Evolutionary conservation across 2,329 filamentous ascomycete species (phyloP).

Genomic region (Grosmannia huntii): DNA sequence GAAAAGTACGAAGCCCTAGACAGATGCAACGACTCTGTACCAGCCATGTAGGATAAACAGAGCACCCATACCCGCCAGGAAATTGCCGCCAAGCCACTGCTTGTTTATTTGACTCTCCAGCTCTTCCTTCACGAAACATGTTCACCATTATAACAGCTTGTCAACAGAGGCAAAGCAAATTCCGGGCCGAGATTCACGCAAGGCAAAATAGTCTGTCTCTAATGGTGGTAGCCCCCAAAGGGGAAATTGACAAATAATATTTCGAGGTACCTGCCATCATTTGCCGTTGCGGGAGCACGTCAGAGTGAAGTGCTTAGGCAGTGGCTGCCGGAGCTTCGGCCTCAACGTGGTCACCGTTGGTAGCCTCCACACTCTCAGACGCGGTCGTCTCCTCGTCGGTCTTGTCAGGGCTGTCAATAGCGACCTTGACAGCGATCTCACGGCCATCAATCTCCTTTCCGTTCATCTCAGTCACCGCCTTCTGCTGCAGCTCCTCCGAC

Average conservation of each 20-base stretch:
- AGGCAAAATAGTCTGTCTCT: conserved; percentile 1
- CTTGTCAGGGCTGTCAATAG: conserved; percentile 98
- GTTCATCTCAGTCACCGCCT: conserved; percentile 97
- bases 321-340: conserved; percentile 16
- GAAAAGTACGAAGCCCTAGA: conserved; percentile 2
- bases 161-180: conserved; percentile 2
- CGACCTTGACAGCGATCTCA: conserved; percentile 99
- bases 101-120: conserved; percentile 6
- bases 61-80: conserved; percentile 8
- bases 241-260: conserved; percentile 2
- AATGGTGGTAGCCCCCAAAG: neutral
- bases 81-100: conserved; percentile 7
- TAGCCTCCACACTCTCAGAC: conserved; percentile 23
- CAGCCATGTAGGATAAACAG: conserved; percentile 9
- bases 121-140: conserved; percentile 5
- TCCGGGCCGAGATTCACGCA: conserved; percentile 2
- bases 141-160: conserved; percentile 1
- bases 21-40: conserved; percentile 12
- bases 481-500: conserved; percentile 91
- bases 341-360: conserved; percentile 29
- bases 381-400: conserved; percentile 68
- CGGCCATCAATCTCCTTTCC: conserved; percentile 98
- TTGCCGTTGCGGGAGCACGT: neutral
- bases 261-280: conserved; percentile 3
- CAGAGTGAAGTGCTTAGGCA: conserved; percentile 15